Percentiles rank a stretch among this genome's conserved stretches.
phyloP scores from a whole-genome alignment of 805 yeast species.

The Starmerella powellii region DNA sequence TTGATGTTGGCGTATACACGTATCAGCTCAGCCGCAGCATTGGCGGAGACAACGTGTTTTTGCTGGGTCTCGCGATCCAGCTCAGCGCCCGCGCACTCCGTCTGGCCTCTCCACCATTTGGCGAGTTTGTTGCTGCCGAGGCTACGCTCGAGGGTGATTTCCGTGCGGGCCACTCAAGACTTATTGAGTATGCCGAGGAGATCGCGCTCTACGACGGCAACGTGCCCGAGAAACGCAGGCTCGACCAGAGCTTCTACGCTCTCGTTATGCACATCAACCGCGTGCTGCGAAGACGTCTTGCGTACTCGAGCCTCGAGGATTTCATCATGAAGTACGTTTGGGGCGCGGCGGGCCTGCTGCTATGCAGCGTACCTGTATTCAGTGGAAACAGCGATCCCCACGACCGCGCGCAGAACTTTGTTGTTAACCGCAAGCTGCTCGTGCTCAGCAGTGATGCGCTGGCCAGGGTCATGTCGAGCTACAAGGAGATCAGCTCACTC shows the following conservation, averaged over 20 bases:
- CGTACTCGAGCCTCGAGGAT: slow-evolving; percentile 71
- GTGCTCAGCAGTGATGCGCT: slow-evolving; percentile 77
- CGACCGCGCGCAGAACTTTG: slow-evolving; percentile 35
- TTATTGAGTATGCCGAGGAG: slow-evolving; percentile 71
- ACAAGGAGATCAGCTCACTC: slow-evolving; percentile 71
- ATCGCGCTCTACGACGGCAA: slow-evolving; percentile 79
- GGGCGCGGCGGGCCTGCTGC: slow-evolving; percentile 87
- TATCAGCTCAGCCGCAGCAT: slow-evolving; percentile 48
- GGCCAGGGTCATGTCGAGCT: slow-evolving; percentile 74
- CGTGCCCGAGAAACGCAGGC: slow-evolving; percentile 56
- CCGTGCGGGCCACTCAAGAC: slow-evolving; percentile 68
- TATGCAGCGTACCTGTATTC: slow-evolving; percentile 84
- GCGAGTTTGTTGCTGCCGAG: slow-evolving; percentile 60
- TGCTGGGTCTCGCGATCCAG: slow-evolving; percentile 70
- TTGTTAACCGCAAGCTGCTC: slow-evolving; percentile 74
- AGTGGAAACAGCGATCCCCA: slow-evolving; percentile 29
- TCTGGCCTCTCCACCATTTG: slow-evolving; percentile 80
- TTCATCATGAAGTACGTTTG: slow-evolving; percentile 83
- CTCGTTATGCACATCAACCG: slow-evolving; percentile 64
- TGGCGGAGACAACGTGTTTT: slow-evolving; percentile 57
- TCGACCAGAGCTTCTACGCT: slow-evolving; percentile 72
- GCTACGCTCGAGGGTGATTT: slow-evolving; percentile 77
- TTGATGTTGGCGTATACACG: slow-evolving; percentile 71
- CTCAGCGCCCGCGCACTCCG: slow-evolving; percentile 61
- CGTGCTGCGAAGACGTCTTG: slow-evolving; percentile 62